Evolutionary conservation across 1,284 basidiomycete species (phyloP), one percentile per base, ranked within the genome.

Genomic region (Ustilago sp.): DNA sequence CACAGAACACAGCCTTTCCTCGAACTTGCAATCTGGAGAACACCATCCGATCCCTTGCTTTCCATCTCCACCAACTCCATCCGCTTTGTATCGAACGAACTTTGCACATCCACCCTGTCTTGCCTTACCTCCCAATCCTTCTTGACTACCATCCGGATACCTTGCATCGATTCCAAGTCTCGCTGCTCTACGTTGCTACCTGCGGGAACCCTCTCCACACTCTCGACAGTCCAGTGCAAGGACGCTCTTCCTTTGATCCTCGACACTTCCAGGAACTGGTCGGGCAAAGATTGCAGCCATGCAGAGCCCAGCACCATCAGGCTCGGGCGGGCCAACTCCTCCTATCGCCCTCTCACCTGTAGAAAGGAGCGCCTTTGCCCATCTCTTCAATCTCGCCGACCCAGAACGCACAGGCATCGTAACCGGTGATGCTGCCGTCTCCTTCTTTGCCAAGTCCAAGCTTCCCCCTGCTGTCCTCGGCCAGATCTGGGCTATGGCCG

Each of bases 401-500:
- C 81, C 83, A 3, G 62, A 74, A 39, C 66, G 77, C 23, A 79
- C 76, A 17, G 83, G 84, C 35, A 76, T 86, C 55, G 74, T 86
- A 34, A 81, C 80, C 8, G 84, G 83, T 11, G 79, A 82, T 61
- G 75, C 82, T 15, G 84, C 84, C 34, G 84, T 86, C 43, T 59
- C 74, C 48, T 86, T 86, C 70, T 86, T 86, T 53, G 80, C 79
- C 58, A 80, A 80, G 19, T 83, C 83, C 38, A 78, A 77, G 47
- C 80, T 84, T 11, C 78, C 84, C 9, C 80, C 77, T 15, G 58
- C 83, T 7, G 59, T 67, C 31, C 91, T 99, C 67, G 94, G 95
- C 48, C 93, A 97, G 88, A 92, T 99, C 80, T 99, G 97, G 96
- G 90, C 89, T 61, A 88, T 98, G 69, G 92, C 95, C 47, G 97